phyloP scores from a whole-genome alignment of 2,329 filamentous ascomycete species.

The Aspergillus sp. region DNA sequence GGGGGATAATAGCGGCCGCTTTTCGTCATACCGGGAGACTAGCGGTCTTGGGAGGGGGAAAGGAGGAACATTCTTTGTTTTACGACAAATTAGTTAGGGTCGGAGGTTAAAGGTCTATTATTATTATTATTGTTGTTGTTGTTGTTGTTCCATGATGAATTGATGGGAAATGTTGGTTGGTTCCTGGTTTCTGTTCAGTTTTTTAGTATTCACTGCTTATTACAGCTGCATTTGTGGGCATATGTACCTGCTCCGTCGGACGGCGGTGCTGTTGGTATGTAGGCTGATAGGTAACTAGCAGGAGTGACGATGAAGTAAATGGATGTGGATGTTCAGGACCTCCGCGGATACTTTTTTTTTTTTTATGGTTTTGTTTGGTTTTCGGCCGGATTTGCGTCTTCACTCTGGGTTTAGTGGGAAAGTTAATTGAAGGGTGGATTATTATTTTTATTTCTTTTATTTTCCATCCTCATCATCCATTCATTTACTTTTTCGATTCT shows the following conservation, averaged over 20 bases:
- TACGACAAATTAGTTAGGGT: background rate
- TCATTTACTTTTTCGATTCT: no score
- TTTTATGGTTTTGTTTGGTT: background rate
- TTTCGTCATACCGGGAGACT: slow-evolving; percentile 8
- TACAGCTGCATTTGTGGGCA: background rate
- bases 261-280: background rate
- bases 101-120: background rate
- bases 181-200: background rate
- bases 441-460: background rate
- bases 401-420: background rate
- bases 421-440: background rate
- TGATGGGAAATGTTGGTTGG: no score
- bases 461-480: background rate
- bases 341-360: background rate
- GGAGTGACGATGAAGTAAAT: background rate
- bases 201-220: background rate
- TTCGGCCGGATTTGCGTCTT: background rate
- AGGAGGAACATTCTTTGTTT: background rate
- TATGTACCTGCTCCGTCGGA: background rate
- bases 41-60: slow-evolving; percentile 2
- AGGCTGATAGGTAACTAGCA: no score
- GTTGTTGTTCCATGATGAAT: no score
- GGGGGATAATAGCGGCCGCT: slow-evolving; percentile 2
- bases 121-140: no score
- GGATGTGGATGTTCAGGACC: background rate